Percentiles rank a stretch among this genome's conserved stretches.
phyloP scores from a whole-genome alignment of 352 stramenopile genomes.

The Blastocystis hominis region DNA sequence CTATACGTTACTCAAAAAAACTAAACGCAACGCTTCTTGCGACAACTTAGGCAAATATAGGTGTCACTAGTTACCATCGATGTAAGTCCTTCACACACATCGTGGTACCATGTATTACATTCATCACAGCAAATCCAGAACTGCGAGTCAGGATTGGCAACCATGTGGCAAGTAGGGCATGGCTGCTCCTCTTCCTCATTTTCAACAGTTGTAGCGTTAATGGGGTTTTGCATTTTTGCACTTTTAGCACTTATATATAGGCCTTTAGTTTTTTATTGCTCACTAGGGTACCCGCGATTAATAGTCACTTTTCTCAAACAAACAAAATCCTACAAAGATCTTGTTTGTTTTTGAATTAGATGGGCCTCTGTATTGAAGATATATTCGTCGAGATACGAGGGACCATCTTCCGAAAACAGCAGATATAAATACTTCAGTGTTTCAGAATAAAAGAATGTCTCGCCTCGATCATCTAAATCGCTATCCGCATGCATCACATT shows the following conservation, averaged over 20 bases:
- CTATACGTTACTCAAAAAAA: not conserved
- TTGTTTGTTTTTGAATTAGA: constrained; percentile 64
- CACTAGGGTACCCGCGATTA: not conserved
- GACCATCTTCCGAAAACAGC: constrained; percentile 73
- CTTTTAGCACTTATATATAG: constrained; percentile 4
- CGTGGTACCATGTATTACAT: constrained; percentile 35
- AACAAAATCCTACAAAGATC: not conserved
- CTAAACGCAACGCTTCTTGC: constrained; percentile 41
- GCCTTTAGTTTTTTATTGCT: not conserved
- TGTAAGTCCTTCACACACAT: constrained; percentile 30
- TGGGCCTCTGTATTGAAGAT: constrained; percentile 92
- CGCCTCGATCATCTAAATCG: constrained; percentile 82
- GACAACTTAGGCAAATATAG: constrained; percentile 42
- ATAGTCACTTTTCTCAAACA: not conserved
- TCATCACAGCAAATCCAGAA: constrained; percentile 47
- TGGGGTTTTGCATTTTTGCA: not conserved
- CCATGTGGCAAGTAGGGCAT: not conserved
- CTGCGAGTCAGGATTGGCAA: constrained; percentile 6
- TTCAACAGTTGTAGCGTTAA: not conserved
- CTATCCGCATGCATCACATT: constrained; percentile 60
- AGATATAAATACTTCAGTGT: constrained; percentile 97
- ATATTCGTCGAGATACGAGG: constrained; percentile 78
- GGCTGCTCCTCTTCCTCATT: not conserved
- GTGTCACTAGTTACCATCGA: not conserved
- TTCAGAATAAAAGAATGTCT: constrained; percentile 95